Evolutionary conservation across 768 basidiomycete species (phyloP).

Genomic region (Leccinum broughii): DNA sequence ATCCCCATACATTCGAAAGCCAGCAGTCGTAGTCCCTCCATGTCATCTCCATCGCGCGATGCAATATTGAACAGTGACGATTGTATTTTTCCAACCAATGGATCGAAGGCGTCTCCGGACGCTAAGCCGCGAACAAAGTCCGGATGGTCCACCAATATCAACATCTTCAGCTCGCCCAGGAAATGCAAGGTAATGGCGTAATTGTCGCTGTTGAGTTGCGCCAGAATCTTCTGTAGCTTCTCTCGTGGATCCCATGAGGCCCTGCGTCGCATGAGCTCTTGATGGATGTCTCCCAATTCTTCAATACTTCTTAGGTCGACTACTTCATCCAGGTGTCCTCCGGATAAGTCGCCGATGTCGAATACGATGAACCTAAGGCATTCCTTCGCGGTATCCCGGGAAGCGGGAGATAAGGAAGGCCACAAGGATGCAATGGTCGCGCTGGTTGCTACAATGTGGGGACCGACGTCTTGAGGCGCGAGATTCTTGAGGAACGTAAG

Average conservation of each 20-base stretch:
- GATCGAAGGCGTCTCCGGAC: constrained; percentile 86
- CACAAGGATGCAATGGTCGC: constrained; percentile 83
- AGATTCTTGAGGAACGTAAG: constrained; percentile 70
- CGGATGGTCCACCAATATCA: constrained; percentile 53
- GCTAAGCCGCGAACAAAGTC: constrained; percentile 61
- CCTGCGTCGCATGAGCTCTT: constrained; percentile 46
- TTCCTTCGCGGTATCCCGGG: constrained; percentile 52
- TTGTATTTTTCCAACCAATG: constrained; percentile 67
- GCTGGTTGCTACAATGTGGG: constrained; percentile 83
- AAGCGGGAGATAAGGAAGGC: constrained; percentile 55
- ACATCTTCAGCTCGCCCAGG: constrained; percentile 69
- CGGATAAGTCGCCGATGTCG: constrained; percentile 56
- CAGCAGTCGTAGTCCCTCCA: constrained; percentile 62
- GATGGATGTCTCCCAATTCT: constrained; percentile 51
- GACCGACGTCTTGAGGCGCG: constrained; percentile 67
- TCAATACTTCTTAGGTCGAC: constrained; percentile 75
- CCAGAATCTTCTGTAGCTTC: constrained; percentile 64
- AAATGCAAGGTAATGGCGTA: constrained; percentile 72
- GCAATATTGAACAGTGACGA: constrained; percentile 66
- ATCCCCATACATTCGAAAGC: constrained; percentile 91
- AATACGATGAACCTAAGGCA: constrained; percentile 72
- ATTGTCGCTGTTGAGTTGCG: constrained; percentile 80
- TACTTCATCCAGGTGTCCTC: constrained; percentile 67
- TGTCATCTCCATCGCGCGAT: constrained; percentile 75
- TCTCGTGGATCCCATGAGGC: constrained; percentile 51